Base-by-base conservation (phyloP, 352 stramenopile genomes). In the Phytophthora ohioensis region DNA sequence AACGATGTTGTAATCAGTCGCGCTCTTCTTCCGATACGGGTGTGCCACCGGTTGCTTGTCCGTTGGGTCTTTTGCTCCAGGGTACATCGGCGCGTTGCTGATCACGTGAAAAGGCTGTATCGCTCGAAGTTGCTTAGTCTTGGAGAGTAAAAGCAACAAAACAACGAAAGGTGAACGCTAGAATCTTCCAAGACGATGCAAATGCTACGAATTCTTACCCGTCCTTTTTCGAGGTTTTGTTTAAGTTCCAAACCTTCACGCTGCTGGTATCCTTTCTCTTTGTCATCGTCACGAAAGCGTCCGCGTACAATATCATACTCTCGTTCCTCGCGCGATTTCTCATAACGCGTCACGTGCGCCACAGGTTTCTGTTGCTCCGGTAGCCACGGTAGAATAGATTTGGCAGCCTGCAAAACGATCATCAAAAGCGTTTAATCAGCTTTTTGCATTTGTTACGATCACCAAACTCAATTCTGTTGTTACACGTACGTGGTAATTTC, bases 91-190 rank as follows among this genome's bases (percentile, higher is more conserved):
- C 21, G 73, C 74, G 60, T 93, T 87, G 63, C 79, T 90, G 69
- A 92, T 88, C 62, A 91, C 52, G 62, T 92, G 69, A 71, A 91
- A 90, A 38, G 80, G 85, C 64, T 91, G 82, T 2, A 88, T 67
- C 31, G 73, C 82, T 31, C 81, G 77, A 8, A 91, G 74, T 38
- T 93, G 84, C 32, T 85, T 88, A 8, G 76, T 81, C 85, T 93
- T 55, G 4, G 10, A 13, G 27, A 5, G 15, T 27, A 45, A 64
- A 31, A 55, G 34, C 17, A 38, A 43, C 11, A 38, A 56, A 48
- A 54, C 8, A 39, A 49, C 7, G 32, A 32, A 12, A 47, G 15
- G 27, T 43, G 35, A 36, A 27, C 9, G 31, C 11, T 42, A 32
- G 46, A 55, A 68, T 68, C 4, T 68, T 38, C 38, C 48, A 13